A percentile compares a stretch with the other conserved stretches of the same genome.
Conservation (phyloP, 805 yeast species). For the Candida dajiaensis region DNA sequence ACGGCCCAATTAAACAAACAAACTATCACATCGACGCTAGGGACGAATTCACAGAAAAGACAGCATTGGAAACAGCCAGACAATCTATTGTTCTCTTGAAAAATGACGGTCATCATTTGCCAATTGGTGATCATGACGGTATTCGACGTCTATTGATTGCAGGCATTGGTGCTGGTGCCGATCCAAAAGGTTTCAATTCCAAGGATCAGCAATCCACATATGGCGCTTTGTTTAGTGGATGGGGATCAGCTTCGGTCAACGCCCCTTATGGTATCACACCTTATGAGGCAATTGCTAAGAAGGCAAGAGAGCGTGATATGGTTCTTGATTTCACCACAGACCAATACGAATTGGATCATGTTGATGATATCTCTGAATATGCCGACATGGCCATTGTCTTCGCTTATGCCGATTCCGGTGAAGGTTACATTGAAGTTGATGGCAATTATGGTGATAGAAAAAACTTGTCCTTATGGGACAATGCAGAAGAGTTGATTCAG, state of each 20-base stretch:
- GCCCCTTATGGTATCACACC: constrained; percentile 56
- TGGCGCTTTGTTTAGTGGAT: constrained; percentile 53
- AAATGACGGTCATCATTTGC: constrained; percentile 45
- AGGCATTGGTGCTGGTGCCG: constrained; percentile 48
- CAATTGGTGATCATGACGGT: constrained; percentile 40
- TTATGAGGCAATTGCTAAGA: constrained; percentile 44
- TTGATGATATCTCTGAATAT: constrained; percentile 39
- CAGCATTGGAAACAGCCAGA: constrained; percentile 47
- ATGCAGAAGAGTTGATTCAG: constrained; percentile 48
- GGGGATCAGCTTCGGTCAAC: constrained; percentile 60
- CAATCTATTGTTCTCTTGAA: constrained; percentile 54
- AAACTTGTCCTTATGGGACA: constrained; percentile 49
- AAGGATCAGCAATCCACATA: constrained; percentile 46
- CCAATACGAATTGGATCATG: constrained; percentile 39
- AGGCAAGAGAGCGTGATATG: constrained; percentile 41
- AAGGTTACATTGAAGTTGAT: constrained; percentile 52
- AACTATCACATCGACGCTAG: constrained; percentile 53
- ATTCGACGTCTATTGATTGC: constrained; percentile 37
- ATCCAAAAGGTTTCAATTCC: constrained; percentile 46
- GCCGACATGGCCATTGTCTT: constrained; percentile 51
- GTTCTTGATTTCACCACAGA: constrained; percentile 39
- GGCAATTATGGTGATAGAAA: constrained; percentile 54
- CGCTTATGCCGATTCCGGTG: constrained; percentile 51
- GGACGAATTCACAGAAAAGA: constrained; percentile 38
- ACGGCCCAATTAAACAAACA: constrained; percentile 46